Percentiles rank a stretch among this genome's conserved stretches.
Evolutionary conservation across 768 basidiomycete species (phyloP).

Genomic region (Phaffia australis): DNA sequence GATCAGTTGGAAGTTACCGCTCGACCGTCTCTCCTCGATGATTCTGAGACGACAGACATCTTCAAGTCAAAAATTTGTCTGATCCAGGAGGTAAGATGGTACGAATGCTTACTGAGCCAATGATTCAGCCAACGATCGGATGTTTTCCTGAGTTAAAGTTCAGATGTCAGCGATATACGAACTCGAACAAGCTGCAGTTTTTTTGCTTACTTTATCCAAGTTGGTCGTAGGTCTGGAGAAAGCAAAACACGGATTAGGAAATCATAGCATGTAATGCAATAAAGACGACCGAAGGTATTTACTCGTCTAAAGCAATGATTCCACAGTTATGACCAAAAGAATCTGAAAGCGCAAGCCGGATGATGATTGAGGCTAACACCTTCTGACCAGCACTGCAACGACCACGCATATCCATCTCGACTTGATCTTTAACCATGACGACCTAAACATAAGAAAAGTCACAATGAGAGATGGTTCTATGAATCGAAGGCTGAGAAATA

Average conservation of each 20-base stretch:
- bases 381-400: conserved; percentile 98
- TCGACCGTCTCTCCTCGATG: conserved; percentile 79
- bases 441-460: conserved; percentile 49
- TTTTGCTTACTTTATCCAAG: conserved; percentile 87
- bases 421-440: conserved; percentile 98
- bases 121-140: conserved; percentile 81
- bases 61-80: not conserved
- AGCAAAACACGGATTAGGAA: not conserved
- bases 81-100: not conserved
- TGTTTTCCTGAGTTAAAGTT: conserved; percentile 58
- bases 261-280: not conserved
- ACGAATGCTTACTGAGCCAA: conserved; percentile 67
- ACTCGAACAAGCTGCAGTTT: conserved; percentile 85
- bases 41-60: conserved; percentile 49
- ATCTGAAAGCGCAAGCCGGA: conserved; percentile 90
- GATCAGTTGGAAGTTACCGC: conserved; percentile 89
- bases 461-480: not conserved
- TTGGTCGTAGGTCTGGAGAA: conserved; percentile 69
- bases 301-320: conserved; percentile 88
- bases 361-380: conserved; percentile 95
- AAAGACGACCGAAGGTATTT: conserved; percentile 19
- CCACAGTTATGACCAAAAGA: conserved; percentile 97
- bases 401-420: conserved; percentile 99
- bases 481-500: not conserved
- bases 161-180: conserved; percentile 52